Base-by-base conservation (phyloP, 2,329 filamentous ascomycete genomes). In the Penicillium sp. region DNA sequence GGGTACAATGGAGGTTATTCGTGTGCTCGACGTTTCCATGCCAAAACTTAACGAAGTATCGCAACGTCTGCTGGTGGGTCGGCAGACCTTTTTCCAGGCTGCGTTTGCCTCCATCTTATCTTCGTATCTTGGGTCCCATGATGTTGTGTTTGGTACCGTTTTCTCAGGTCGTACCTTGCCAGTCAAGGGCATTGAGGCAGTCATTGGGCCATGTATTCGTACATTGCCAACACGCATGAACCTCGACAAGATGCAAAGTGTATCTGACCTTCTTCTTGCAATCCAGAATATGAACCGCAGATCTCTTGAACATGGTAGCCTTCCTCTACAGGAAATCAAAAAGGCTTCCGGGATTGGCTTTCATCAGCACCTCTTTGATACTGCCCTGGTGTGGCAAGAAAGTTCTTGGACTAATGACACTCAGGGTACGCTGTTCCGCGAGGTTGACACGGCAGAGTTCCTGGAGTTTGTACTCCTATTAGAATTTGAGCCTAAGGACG, bases 371-470 rank as follows among this genome's bases (percentile, higher is more conserved):
- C 74, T 96, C 0, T 96, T 93, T 64, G 90, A 96, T 63, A 82
- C 88, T 0, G 77, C 96, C 0, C 88, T 96, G 66, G 87, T 93
- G 0, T 97, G 93, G 80, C 93, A 97, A 66, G 88, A 96, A 68
- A 89, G 88, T 0, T 77, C 89, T 1, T 74, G 64, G 19, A 62
- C 73, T 1, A 71, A 72, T 16, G 54, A 78, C 27, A 60, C 62
- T 2, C 62, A 69, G n/a, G 61, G 68, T 3, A 68, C 76, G 65
- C 64, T 66, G 61, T 77, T 93, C 0, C 72, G 67, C 10, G 79
- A 92, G 54, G 70, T 84, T 0, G 80, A 83, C 26, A 86, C 89
- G 52, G 73, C 81, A 5, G 93, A 97, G 69, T 84, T 85, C 23
- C 78, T 95, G 7, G 92, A 96, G 69, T 92, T 91, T 43, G 86